phyloP scores from a whole-genome alignment of 2,329 filamentous ascomycete species.

The Ilyonectria robusta region DNA sequence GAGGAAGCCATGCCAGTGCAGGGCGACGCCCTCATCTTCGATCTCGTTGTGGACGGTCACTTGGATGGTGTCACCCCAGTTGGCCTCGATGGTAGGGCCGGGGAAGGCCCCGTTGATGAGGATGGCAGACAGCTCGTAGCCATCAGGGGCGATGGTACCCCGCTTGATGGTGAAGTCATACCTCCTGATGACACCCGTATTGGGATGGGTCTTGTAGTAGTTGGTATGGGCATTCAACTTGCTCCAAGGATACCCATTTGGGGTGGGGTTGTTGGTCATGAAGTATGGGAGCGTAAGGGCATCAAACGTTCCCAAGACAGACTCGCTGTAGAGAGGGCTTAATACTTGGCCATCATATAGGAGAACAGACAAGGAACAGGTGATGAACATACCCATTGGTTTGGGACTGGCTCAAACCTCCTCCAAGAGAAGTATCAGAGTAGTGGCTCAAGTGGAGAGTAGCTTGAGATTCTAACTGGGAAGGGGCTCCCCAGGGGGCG shows the following conservation, averaged over 20 bases:
- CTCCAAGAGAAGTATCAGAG: conserved; percentile 26
- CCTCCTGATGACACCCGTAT: conserved; percentile 68
- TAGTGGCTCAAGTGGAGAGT: conserved; percentile 17
- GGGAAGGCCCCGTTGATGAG: conserved; percentile 77
- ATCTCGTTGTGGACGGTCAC: conserved; percentile 81
- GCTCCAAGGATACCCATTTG: conserved; percentile 68
- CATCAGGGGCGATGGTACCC: conserved; percentile 68
- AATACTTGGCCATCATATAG: conserved; percentile 15
- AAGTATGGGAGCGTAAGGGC: conserved; percentile 59
- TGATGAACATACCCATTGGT: conserved; percentile 41
- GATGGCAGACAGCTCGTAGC: conserved; percentile 67
- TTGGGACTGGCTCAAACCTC: conserved; percentile 35
- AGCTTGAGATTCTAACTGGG: conserved; percentile 22
- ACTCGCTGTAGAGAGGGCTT: conserved; percentile 49
- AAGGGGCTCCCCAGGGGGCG: conserved; percentile 12
- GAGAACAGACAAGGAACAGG: not conserved
- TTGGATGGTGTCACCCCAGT: conserved; percentile 74
- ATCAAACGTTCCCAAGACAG: conserved; percentile 57
- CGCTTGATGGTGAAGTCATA: conserved; percentile 69
- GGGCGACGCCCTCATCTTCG: conserved; percentile 62
- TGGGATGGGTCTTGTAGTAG: conserved; percentile 63
- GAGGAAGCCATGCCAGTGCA: conserved; percentile 70
- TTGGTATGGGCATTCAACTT: conserved; percentile 60
- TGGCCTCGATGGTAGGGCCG: conserved; percentile 75
- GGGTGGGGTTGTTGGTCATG: conserved; percentile 64